phyloP scores from a whole-genome alignment of 2,329 filamentous ascomycete genomes.

The Colletotrichum higginsianum region DNA sequence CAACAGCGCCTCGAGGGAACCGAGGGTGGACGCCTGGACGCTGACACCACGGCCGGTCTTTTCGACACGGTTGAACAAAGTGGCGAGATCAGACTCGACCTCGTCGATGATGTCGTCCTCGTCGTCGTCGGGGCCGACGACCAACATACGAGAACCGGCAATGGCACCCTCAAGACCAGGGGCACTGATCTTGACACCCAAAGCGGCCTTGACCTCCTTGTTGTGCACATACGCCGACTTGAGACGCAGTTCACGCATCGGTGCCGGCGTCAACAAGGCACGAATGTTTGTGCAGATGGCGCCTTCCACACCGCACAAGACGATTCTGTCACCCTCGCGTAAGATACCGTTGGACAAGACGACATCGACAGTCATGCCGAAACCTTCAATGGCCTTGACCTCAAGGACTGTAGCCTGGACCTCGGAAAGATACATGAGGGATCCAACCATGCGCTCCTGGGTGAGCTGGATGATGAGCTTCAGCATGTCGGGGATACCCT shows the following conservation, averaged over 20 bases:
- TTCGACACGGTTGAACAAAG: constrained; percentile 90
- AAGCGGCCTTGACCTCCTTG: constrained; percentile 97
- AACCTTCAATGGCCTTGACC: constrained; percentile 98
- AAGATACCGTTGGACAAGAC: constrained; percentile 96
- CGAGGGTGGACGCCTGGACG: constrained; percentile 96
- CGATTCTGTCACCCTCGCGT: constrained; percentile 92
- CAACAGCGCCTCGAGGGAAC: constrained; percentile 94
- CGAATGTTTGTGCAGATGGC: constrained; percentile 96
- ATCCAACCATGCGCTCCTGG: constrained; percentile 96
- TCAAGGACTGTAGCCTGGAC: constrained; percentile 98
- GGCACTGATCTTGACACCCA: constrained; percentile 98
- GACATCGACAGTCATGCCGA: constrained; percentile 98
- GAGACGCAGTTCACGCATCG: constrained; percentile 92
- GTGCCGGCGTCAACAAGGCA: constrained; percentile 92
- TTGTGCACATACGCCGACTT: constrained; percentile 99
- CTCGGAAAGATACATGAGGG: constrained; percentile 98
- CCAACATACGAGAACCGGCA: constrained; percentile 93
- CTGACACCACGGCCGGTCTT: constrained; percentile 95
- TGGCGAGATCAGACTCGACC: constrained; percentile 94
- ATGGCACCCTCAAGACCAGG: constrained; percentile 97
- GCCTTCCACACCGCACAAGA: constrained; percentile 96
- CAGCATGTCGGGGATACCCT: constrained; percentile 98
- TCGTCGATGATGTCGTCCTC: constrained; percentile 98
- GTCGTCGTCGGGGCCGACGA: constrained; percentile 95
- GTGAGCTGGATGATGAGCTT: constrained; percentile 94